Conservation (phyloP, 2,329 filamentous ascomycete species). For the Stachybotrys chlorohalonatus region DNA sequence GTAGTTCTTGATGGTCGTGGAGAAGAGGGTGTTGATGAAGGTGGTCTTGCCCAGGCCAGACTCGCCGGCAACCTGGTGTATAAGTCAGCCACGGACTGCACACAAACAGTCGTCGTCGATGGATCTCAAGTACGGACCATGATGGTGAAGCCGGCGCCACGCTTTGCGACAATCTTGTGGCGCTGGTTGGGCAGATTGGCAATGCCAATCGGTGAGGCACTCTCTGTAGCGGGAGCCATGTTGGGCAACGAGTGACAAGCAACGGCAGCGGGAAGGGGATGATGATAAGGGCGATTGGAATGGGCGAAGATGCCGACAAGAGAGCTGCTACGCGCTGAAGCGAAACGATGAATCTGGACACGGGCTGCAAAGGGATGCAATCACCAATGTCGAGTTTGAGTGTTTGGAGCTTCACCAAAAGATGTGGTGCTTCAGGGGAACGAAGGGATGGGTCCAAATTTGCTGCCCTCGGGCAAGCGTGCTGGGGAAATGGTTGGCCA, state of each 20-base stretch:
- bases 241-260: constrained; percentile 14
- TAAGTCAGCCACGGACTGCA: constrained; percentile 5
- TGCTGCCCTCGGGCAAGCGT: constrained; percentile 15
- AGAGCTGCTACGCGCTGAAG: neutral
- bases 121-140: constrained; percentile 57
- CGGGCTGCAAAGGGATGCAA: neutral
- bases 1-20: constrained; percentile 99
- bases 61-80: constrained; percentile 81
- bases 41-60: constrained; percentile 98
- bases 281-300: constrained; percentile 2
- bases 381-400: neutral
- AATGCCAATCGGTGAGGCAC: constrained; percentile 62
- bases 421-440: constrained; percentile 23
- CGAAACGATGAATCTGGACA: neutral
- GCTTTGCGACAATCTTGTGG: constrained; percentile 67
- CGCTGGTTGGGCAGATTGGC: constrained; percentile 66
- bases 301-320: neutral
- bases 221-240: constrained; percentile 53
- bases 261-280: constrained; percentile 2
- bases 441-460: constrained; percentile 15
- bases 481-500: constrained; percentile 16
- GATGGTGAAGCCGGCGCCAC: constrained; percentile 97
- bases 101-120: neutral
- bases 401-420: constrained; percentile 12
- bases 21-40: constrained; percentile 99